phyloP scores from a whole-genome alignment of 495 filamentous ascomycete species.

The Hapsidospora chrysogenum region DNA sequence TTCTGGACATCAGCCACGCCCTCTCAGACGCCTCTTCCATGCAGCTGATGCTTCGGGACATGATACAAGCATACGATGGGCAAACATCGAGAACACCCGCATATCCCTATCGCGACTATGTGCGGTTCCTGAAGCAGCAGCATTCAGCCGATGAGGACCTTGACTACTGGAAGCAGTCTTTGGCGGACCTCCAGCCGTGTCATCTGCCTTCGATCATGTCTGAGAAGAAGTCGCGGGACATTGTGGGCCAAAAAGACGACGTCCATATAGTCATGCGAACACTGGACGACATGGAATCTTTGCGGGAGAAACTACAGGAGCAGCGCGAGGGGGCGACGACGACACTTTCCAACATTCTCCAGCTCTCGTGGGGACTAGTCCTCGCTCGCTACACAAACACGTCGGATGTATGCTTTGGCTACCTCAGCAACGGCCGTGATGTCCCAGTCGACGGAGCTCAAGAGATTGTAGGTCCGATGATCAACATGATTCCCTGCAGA shows the following conservation, averaged over 20 bases:
- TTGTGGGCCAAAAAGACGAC: not conserved
- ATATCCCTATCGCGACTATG: not conserved
- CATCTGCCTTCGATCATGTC: not conserved
- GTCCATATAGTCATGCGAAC: no score
- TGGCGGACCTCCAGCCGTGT: not conserved
- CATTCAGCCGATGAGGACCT: not conserved
- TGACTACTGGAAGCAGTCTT: not conserved
- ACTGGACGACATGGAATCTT: not conserved
- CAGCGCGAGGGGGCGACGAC: not conserved
- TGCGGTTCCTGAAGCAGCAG: not conserved
- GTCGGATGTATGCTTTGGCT: slow-evolving; percentile 27
- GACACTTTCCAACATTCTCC: slow-evolving; percentile 13
- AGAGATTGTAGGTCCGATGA: not conserved
- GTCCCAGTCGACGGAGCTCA: not conserved
- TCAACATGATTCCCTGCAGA: no score
- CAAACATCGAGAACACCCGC: not conserved
- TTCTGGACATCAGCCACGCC: not conserved
- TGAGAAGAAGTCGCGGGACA: not conserved
- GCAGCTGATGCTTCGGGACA: not conserved
- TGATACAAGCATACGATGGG: not conserved
- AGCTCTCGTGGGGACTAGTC: slow-evolving; percentile 26
- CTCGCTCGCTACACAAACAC: slow-evolving; percentile 17
- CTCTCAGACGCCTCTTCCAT: not conserved
- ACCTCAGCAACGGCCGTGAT: not conserved
- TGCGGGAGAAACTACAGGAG: not conserved